Base-by-base conservation (phyloP, 106 monocot genomes). In the Allium fistulosum region DNA sequence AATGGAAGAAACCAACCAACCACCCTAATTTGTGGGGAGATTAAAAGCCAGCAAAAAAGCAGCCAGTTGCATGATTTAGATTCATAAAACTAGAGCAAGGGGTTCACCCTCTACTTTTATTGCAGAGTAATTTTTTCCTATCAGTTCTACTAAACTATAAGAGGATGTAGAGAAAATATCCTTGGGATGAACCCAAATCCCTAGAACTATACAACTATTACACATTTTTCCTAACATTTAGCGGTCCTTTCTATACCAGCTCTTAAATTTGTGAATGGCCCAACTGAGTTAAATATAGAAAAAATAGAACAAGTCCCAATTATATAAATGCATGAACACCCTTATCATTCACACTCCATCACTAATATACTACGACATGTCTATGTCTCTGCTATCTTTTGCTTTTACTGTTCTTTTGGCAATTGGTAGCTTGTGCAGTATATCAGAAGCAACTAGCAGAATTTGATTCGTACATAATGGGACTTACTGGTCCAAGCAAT, bases 361-460 rank as follows among this genome's bases (percentile, higher is more conserved):
- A 59, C 22, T 27, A n/a, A 56, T 64, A 6, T 50, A 49, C 65
- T 49, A 37, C 63, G 13, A 63, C 46, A 72, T 68, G 71, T 7
- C 27, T 58, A 17, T 57, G 45, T 68, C 71, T 63, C 57, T 26
- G 12, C 61, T 53, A 53, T 65, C 51, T 61, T 58, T 49, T 56
- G 74, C 22, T 57, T 17, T 61, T 9, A 15, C 74, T 61, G 22
- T 58, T 48, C 7, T 53, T 13, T 10, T 80, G 53, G 69, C 18
- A 12, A 13, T 80, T 26, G 75, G 62, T 10, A 13, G 52, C 0
- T 57, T 65, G 7, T 49, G 27, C 7, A 17, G 26, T 3, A 27
- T 57, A 9, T 58, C 74, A 0, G 83, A 74, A 26, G 80, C 76
- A 14, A 74, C 90, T n/a, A n/a, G n/a, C n/a, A n/a, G n/a, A n/a